Conservation (phyloP, 2,329 filamentous ascomycete species). For the Aspergillus thermomutatus region DNA sequence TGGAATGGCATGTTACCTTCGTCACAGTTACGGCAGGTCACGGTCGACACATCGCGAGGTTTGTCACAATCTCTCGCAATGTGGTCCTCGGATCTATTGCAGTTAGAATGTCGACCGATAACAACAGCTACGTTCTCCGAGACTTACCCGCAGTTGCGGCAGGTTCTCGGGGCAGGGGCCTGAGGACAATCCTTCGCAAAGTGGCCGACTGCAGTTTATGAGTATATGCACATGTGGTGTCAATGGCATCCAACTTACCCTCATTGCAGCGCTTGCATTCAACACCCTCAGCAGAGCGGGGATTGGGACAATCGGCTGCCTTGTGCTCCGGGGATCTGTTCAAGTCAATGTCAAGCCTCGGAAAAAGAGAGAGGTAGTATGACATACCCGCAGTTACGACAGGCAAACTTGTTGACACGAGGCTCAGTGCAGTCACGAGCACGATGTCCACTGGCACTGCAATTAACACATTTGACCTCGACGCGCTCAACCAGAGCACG, state of each 20-base stretch:
- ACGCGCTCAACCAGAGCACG: slow-evolving; percentile 36
- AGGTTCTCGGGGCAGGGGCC: slow-evolving; percentile 32
- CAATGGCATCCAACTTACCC: slow-evolving; percentile 21
- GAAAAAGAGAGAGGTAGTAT: background rate
- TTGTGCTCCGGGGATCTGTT: slow-evolving; percentile 43
- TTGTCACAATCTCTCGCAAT: slow-evolving; percentile 42
- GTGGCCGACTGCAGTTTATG: slow-evolving; percentile 35
- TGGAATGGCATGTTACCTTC: slow-evolving; percentile 26
- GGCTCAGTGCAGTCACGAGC: slow-evolving; percentile 45
- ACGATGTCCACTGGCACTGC: slow-evolving; percentile 46
- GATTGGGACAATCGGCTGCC: slow-evolving; percentile 47
- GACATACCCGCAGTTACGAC: slow-evolving; percentile 52
- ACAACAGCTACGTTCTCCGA: background rate
- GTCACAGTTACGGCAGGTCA: slow-evolving; percentile 47
- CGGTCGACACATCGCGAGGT: slow-evolving; percentile 37
- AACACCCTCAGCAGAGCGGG: slow-evolving; percentile 41
- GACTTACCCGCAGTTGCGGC: slow-evolving; percentile 45
- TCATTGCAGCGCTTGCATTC: slow-evolving; percentile 46
- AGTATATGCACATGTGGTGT: background rate
- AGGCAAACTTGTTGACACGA: slow-evolving; percentile 40
- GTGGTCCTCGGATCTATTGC: slow-evolving; percentile 39
- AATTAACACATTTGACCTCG: slow-evolving; percentile 51
- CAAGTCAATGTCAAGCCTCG: slow-evolving; percentile 14
- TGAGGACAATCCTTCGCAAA: slow-evolving; percentile 47
- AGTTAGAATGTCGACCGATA: slow-evolving; percentile 10